A percentile compares a stretch with the other conserved stretches of the same genome.
These are phyloP conservation scores for Exophiala sp. DNA, from an alignment of 2,329 filamentous ascomycete genomes.

Conservation along the genomic window DNA sequence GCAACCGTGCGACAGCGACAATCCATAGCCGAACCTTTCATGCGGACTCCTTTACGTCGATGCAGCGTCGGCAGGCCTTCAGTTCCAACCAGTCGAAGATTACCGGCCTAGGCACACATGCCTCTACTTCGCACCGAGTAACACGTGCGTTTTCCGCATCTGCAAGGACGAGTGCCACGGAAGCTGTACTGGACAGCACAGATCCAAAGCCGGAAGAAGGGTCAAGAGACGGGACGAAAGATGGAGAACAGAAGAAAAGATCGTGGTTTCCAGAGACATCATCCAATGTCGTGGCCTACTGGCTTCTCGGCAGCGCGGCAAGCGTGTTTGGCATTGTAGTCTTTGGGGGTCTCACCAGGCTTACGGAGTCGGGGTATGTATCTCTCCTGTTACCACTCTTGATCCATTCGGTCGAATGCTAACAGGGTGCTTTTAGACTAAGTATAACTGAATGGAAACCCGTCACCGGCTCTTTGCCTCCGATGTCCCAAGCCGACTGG, in stretches of 20 bases:
- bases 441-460: conserved; percentile 99
- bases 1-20: too few species aligned
- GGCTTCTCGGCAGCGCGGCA: conserved; percentile 84
- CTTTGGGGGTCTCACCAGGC: conserved; percentile 84
- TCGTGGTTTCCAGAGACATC: conserved; percentile 58
- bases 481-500: conserved; percentile 76
- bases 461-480: conserved; percentile 86
- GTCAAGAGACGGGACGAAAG: not conserved
- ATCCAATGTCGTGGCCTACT: conserved; percentile 78
- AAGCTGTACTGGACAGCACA: not conserved
- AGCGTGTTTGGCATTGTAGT: conserved; percentile 97
- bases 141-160: conserved; percentile 13
- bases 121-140: not conserved
- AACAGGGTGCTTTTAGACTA: conserved; percentile 54
- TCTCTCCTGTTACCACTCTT: not conserved
- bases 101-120: too few species aligned
- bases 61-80: too few species aligned
- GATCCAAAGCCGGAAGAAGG: not conserved
- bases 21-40: not conserved
- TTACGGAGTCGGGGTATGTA: conserved; percentile 86
- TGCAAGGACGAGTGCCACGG: conserved; percentile 7
- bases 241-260: not conserved
- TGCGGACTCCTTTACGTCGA: not conserved
- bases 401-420: not conserved
- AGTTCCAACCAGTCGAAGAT: too few species aligned